A percentile compares a stretch with the other conserved stretches of the same genome.
Conservation (phyloP, 768 basidiomycete species). For the Naematelia encephala region DNA sequence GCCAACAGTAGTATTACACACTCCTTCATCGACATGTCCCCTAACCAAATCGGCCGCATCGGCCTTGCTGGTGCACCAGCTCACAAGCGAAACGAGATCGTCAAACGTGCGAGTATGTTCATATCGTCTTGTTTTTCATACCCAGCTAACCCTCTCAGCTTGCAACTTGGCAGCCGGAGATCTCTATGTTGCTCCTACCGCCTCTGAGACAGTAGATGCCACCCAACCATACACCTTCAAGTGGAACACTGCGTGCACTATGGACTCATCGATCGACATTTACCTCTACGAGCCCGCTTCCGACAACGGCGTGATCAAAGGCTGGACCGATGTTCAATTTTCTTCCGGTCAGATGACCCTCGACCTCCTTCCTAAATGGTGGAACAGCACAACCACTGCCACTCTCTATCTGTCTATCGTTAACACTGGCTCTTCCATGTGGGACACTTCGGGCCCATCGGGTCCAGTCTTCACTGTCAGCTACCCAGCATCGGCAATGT, state of each 20-base stretch:
- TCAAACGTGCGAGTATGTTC: slow-evolving; percentile 11
- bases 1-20: not conserved
- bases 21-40: not conserved
- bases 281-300: slow-evolving; percentile 47
- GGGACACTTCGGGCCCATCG: slow-evolving; percentile 35
- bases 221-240: slow-evolving; percentile 46
- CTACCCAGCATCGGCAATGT: slow-evolving; percentile 42
- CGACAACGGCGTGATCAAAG: slow-evolving; percentile 42
- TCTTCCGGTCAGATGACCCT: slow-evolving; percentile 37
- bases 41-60: slow-evolving; percentile 12
- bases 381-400: slow-evolving; percentile 48
- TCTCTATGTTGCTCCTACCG: slow-evolving; percentile 48
- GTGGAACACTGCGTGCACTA: slow-evolving; percentile 50
- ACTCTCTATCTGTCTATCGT: slow-evolving; percentile 48
- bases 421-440: slow-evolving; percentile 32
- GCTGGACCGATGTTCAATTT: slow-evolving; percentile 39
- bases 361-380: slow-evolving; percentile 50
- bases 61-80: slow-evolving; percentile 31
- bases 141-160: slow-evolving; percentile 21
- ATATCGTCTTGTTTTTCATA: not conserved
- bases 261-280: slow-evolving; percentile 44
- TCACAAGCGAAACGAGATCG: slow-evolving; percentile 14
- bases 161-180: slow-evolving; percentile 45
- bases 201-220: slow-evolving; percentile 34
- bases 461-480: slow-evolving; percentile 49